These are phyloP conservation scores for Adansonia rubrostipa DNA, from an alignment of 441 rosid genomes.

Conservation along the genomic window DNA sequence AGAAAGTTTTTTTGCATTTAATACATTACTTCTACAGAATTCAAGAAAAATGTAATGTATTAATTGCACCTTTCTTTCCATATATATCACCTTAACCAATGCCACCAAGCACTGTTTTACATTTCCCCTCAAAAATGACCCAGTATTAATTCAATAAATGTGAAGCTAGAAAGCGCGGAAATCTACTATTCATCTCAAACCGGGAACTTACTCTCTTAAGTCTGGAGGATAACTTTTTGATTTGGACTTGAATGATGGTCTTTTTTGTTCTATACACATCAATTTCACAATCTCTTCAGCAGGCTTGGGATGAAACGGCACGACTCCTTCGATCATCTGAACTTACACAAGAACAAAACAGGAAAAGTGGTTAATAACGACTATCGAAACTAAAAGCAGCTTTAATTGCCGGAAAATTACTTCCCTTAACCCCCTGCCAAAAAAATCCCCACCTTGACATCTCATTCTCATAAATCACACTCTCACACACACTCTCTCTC, in stretches of 20 bases:
- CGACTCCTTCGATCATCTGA: slow-evolving; percentile 93
- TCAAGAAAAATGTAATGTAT: too few species aligned
- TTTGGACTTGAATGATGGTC: slow-evolving; percentile 80
- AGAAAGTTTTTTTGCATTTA: too few species aligned
- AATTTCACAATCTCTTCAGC: slow-evolving; percentile 72
- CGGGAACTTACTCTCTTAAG: slow-evolving; percentile 72
- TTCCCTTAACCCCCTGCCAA: not conserved
- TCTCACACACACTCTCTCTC: not conserved
- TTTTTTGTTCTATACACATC: slow-evolving; percentile 70
- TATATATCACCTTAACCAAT: too few species aligned
- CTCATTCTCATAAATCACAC: slow-evolving; percentile 1
- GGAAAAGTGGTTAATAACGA: slow-evolving; percentile 12
- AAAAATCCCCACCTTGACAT: not conserved
- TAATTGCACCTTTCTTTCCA: too few species aligned
- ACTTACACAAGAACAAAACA: slow-evolving; percentile 28
- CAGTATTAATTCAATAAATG: slow-evolving; percentile 1
- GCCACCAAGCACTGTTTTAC: too few species aligned
- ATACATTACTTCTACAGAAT: too few species aligned
- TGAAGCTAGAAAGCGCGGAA: slow-evolving; percentile 4
- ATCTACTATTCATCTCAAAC: not conserved
- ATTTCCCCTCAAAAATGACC: not conserved
- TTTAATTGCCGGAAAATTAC: slow-evolving; percentile 1
- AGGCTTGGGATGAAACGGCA: slow-evolving; percentile 79
- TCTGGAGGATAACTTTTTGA: slow-evolving; percentile 76
- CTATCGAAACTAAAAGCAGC: not conserved